Percentiles rank a stretch among this genome's conserved stretches.
These are phyloP conservation scores for Blattamonas nauphoetae DNA, from an alignment of 78 protist species.

Conservation along the genomic window DNA sequence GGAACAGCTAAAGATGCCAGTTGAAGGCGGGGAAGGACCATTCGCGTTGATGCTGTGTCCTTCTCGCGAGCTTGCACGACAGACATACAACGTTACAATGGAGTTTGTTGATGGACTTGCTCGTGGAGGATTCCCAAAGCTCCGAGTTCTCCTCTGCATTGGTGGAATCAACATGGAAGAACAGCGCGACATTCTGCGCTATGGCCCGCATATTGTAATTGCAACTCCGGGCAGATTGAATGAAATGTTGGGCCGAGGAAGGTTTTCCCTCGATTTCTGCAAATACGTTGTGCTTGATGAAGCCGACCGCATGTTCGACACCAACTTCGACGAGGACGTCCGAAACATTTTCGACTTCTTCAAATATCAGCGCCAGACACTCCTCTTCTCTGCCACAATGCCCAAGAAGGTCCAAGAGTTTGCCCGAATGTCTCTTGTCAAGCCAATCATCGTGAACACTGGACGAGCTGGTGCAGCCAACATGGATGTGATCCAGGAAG, in stretches of 20 bases:
- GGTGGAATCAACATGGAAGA: slow-evolving; percentile 48
- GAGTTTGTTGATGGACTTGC: slow-evolving; percentile 36
- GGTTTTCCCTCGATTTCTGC: slow-evolving; percentile 46
- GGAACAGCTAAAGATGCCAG: slow-evolving; percentile 58
- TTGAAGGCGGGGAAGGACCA: slow-evolving; percentile 82
- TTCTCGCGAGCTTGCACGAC: slow-evolving; percentile 86
- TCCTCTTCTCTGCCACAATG: slow-evolving; percentile 86
- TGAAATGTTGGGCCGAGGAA: slow-evolving; percentile 61
- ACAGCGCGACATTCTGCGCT: slow-evolving; percentile 32
- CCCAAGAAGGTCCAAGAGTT: slow-evolving; percentile 68
- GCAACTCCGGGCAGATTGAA: slow-evolving; percentile 87
- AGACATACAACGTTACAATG: slow-evolving; percentile 58
- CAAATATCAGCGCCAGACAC: slow-evolving; percentile 66
- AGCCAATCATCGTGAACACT: slow-evolving; percentile 74
- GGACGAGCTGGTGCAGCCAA: slow-evolving; percentile 89
- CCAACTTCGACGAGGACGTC: slow-evolving; percentile 83
- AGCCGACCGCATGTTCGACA: slow-evolving; percentile 87
- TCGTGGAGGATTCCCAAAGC: slow-evolving; percentile 9
- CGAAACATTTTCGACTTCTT: slow-evolving; percentile 61
- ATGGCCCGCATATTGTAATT: slow-evolving; percentile 69
- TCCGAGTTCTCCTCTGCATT: slow-evolving; percentile 30
- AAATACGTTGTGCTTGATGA: slow-evolving; percentile 71
- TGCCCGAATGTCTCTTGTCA: slow-evolving; percentile 57
- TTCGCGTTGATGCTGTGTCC: slow-evolving; percentile 74
- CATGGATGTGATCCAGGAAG: slow-evolving; percentile 80